Conservation (phyloP, 2,329 filamentous ascomycete genomes). For the Conoideocrella luteorostrata region DNA sequence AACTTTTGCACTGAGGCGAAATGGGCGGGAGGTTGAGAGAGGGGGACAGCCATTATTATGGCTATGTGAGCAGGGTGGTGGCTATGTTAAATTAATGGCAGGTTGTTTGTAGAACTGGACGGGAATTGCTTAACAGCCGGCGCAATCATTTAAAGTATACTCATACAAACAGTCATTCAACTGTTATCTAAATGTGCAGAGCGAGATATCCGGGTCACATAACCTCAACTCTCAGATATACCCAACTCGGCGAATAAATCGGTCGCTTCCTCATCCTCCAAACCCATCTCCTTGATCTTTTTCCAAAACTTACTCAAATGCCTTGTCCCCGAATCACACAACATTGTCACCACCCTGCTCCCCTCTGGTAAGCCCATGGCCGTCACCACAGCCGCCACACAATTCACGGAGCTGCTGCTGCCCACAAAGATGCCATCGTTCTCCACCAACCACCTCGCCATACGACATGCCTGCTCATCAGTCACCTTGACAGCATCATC, state of each 20-base stretch:
- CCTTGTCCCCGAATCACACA: constrained; percentile 77
- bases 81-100: too few species aligned
- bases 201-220: too few species aligned
- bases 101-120: too few species aligned
- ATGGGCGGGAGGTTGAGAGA: too few species aligned
- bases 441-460: constrained; percentile 96
- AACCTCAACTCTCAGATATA: constrained; percentile 30
- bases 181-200: too few species aligned
- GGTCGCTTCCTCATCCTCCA: constrained; percentile 49
- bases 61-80: too few species aligned
- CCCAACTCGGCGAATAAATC: constrained; percentile 46
- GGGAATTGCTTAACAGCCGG: too few species aligned
- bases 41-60: too few species aligned
- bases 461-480: constrained; percentile 80
- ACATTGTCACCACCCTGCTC: constrained; percentile 70
- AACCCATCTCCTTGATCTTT: constrained; percentile 59
- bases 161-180: too few species aligned
- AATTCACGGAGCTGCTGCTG: constrained; percentile 95
- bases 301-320: constrained; percentile 85
- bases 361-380: constrained; percentile 56
- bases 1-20: too few species aligned
- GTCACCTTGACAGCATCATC: constrained; percentile 86
- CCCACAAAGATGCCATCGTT: constrained; percentile 92
- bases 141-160: too few species aligned
- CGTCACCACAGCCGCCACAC: constrained; percentile 68